Conservation (phyloP, 371 early-diverging fungal species). For the Fennellomyces sp. region DNA sequence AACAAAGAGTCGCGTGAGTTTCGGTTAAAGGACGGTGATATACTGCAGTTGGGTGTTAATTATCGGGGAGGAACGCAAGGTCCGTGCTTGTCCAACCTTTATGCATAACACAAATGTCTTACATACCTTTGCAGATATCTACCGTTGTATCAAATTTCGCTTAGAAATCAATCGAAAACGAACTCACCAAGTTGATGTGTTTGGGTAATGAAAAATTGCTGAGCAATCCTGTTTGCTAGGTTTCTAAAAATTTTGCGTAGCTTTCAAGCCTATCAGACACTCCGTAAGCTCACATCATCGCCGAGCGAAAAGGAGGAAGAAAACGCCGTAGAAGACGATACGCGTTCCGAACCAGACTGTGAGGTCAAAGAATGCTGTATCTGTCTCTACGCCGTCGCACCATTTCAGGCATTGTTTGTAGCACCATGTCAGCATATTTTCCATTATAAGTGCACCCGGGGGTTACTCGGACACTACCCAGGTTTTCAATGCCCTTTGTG, state of each 20-base stretch:
- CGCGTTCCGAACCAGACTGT: background rate
- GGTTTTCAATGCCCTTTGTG: constrained; percentile 95
- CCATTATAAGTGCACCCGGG: constrained; percentile 91
- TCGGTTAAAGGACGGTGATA: constrained; percentile 85
- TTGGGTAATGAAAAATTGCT: constrained; percentile 2
- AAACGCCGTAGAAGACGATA: background rate
- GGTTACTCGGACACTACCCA: constrained; percentile 59
- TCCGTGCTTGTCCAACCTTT: constrained; percentile 11
- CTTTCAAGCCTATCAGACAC: background rate
- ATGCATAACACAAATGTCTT: constrained; percentile 7
- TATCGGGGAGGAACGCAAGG: constrained; percentile 30
- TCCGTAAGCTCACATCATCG: constrained; percentile 1
- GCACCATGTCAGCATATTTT: constrained; percentile 95
- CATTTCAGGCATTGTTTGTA: constrained; percentile 93
- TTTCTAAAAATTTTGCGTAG: background rate
- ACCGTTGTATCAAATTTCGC: constrained; percentile 75
- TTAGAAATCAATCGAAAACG: constrained; percentile 68
- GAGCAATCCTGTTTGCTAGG: background rate
- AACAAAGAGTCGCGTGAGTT: constrained; percentile 80
- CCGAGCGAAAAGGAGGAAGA: constrained; percentile 1
- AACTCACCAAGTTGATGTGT: constrained; percentile 5
- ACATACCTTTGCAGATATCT: constrained; percentile 43
- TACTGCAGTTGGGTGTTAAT: constrained; percentile 92
- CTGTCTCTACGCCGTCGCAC: constrained; percentile 87
- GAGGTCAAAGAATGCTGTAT: constrained; percentile 86